phyloP scores from a whole-genome alignment of 352 stramenopile genomes.

The Peronospora tabacina region DNA sequence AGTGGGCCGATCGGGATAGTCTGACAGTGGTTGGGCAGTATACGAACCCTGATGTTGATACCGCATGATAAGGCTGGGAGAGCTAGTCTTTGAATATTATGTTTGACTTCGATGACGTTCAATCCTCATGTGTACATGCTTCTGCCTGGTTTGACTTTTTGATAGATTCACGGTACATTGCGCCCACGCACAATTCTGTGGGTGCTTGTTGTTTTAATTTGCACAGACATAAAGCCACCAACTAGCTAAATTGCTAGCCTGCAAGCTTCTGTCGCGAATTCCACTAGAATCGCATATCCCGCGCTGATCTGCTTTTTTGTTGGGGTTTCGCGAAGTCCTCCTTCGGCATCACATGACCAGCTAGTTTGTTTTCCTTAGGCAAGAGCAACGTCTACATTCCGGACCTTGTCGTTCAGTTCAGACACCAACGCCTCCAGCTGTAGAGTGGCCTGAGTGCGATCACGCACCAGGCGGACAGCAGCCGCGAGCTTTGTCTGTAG shows the following conservation, averaged over 20 bases:
- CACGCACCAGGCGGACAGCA: constrained; percentile 47
- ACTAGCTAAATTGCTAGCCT: constrained; percentile 10
- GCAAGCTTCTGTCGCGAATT: constrained; percentile 3
- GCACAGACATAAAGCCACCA: constrained; percentile 27
- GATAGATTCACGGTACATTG: constrained; percentile 26
- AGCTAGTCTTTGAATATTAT: constrained; percentile 1
- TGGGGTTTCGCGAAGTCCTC: constrained; percentile 6
- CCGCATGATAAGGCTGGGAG: constrained; percentile 11
- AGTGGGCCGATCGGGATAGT: constrained; percentile 1
- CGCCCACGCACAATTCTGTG: constrained; percentile 22
- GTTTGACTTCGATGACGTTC: constrained; percentile 1
- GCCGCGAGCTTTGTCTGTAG: constrained; percentile 47
- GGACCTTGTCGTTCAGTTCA: constrained; percentile 67
- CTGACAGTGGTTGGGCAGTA: background rate
- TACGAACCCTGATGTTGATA: background rate
- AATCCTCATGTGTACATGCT: constrained; percentile 8
- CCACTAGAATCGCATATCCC: constrained; percentile 6
- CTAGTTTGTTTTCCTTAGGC: constrained; percentile 22
- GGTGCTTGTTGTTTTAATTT: constrained; percentile 24
- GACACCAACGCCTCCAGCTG: constrained; percentile 54
- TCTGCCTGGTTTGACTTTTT: constrained; percentile 15
- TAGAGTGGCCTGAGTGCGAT: constrained; percentile 50
- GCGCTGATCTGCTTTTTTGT: constrained; percentile 24
- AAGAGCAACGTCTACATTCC: constrained; percentile 48
- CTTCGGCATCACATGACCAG: background rate